Evolutionary conservation across 2,329 filamentous ascomycete genomes (phyloP), one percentile per base, ranked within the genome.

Genomic region (Fusarium xyrophilum): DNA sequence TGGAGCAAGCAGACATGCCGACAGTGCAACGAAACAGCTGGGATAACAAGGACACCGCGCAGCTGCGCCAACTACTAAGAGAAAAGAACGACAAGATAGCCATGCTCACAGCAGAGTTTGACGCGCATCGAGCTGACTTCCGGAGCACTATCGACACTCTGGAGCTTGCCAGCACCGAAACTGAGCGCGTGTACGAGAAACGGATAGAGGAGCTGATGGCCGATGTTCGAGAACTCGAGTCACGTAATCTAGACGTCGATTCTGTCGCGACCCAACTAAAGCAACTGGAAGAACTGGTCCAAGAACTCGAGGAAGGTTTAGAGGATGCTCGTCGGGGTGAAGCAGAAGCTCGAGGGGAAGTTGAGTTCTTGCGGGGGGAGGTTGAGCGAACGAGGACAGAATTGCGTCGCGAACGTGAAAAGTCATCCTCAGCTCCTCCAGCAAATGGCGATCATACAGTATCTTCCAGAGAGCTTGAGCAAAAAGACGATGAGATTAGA

Each of bases 61-160:
- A 96, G 76, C 83, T 99, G 60, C 89, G 94, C 56, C 87, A 90
- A n/a, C 81, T 97, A 72, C 81, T 99, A 56, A 87, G 93, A 27
- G 96, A 99, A 80, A 97, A 97, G 85, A 97, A 97, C 74, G 96
- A 99, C 61, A 97, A 94, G 82, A 97, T 99, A 70, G 89, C 91
- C 28, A 90, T 95, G 84, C 86, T 99, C 71, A 98, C 94, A 1
- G 88, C 92, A 12, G 96, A 99, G 76, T 99, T 99, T 74, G 96
- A 99, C 76, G 89, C 91, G 13, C 95, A 99, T 77, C 88, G 96
- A 61, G 95, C 96, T 21, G 96, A 99, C 78, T 99, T 99, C 80
- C 86, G 96, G 70, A 97, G 93, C 78, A 99, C 96, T 21, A 96
- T 99, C 65, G 96, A 99, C 80, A 97, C 95, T 1, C 84, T 99